Evolutionary conservation across 2,329 filamentous ascomycete genomes (phyloP), one percentile per base, ranked within the genome.

Genomic region (Byssoonygena ceratinophila): DNA sequence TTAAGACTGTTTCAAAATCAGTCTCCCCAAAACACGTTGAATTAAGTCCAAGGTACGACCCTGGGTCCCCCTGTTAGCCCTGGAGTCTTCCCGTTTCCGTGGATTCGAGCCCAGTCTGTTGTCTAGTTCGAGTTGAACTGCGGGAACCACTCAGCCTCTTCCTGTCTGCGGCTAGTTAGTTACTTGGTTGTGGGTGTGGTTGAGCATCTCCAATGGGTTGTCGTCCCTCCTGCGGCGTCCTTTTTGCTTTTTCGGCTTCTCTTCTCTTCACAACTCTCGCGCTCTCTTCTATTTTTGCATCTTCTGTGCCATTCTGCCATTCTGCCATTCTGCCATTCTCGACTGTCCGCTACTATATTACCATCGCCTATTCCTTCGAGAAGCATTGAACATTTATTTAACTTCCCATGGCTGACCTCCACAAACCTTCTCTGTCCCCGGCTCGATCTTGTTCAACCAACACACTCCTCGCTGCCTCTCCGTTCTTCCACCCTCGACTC

Each of bases 111-210:
- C n/a, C n/a, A n/a, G n/a, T n/a, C n/a, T n/a, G n/a, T n/a, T 29
- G 27, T 5, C 4, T 29, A 9, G 27, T 4, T 29, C 9, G 27
- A 29, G 27, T 29, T 29, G 27, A 29, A n/a, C n/a, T n/a, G n/a
- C 11, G 23, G 32, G 32, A 51, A 31, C 49, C 49, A 51, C 49
- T 51, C 49, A 51, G 49, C 49, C 49, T 36, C 49, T 44, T 40
- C 40, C 16, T 25, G 31, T n/a, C 49, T 51, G 49, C 49, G 49
- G 49, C 49, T 51, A 45, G 43, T n/a, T n/a, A n/a, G n/a, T n/a
- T n/a, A 45, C 40, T 16, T 12, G 47, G 46, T 27, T 32, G 5
- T 29, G 46, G 23, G 12, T 16, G 36, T 5, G 25, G 20, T 11
- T 2, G 43, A 32, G 2, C 18, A 27, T 36, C 34, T 25, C 44